Evolutionary conservation across 1,284 basidiomycete species (phyloP).

Genomic region (Ustilago cynodontis): DNA sequence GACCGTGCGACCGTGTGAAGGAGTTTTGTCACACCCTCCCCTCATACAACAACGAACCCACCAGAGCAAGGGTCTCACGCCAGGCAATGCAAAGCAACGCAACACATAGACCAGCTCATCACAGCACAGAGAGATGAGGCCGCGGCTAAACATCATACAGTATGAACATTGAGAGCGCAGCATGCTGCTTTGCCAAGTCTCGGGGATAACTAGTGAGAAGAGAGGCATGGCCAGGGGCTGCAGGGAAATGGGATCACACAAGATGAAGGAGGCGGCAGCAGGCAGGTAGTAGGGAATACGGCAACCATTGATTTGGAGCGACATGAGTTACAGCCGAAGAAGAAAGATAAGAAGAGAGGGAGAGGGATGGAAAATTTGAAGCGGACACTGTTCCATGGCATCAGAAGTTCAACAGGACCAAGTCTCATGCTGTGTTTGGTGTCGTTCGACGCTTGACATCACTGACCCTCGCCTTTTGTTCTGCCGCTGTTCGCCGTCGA

Average conservation of each 20-base stretch:
- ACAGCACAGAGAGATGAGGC: constrained; percentile 2
- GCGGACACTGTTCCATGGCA: neutral
- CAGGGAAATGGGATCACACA: neutral
- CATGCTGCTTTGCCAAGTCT: neutral
- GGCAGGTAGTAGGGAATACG: neutral
- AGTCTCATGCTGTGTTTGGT: constrained; percentile 5
- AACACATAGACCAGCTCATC: too few relatives aligned
- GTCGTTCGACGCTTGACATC: constrained; percentile 29
- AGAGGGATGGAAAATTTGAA: constrained; percentile 3
- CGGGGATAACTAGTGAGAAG: constrained; percentile 9
- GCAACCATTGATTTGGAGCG: neutral
- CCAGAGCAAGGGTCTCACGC: neutral
- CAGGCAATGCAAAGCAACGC: neutral
- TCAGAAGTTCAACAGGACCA: neutral
- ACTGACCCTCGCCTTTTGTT: neutral
- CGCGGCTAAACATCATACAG: constrained; percentile 8
- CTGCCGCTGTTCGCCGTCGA: constrained; percentile 20
- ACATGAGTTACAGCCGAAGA: neutral
- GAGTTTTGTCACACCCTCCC: constrained; percentile 8
- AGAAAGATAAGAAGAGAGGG: neutral
- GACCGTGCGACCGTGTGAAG: constrained; percentile 10
- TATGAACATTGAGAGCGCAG: neutral
- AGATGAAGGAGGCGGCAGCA: neutral
- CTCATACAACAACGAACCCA: constrained; percentile 6
- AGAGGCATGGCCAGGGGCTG: neutral